phyloP scores from a whole-genome alignment of 129 eudicot genomes.

The Flaveria ramosissima region DNA sequence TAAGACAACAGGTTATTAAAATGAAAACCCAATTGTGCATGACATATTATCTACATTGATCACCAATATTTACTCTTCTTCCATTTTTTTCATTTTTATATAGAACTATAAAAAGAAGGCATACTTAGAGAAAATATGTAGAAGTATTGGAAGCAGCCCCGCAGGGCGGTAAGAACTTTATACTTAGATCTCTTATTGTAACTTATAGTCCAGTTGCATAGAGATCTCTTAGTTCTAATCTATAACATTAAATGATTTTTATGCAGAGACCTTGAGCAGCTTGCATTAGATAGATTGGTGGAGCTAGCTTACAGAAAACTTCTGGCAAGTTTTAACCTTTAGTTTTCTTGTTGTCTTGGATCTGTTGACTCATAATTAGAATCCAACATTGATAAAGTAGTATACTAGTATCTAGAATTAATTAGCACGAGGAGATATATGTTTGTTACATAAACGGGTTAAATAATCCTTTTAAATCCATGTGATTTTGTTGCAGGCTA shows the following conservation, averaged over 20 bases:
- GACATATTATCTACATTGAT: constrained; percentile 14
- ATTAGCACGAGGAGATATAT: background rate
- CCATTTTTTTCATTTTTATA: constrained; percentile 4
- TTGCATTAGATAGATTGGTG: constrained; percentile 77
- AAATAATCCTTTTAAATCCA: background rate
- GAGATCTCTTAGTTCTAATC: constrained; percentile 1
- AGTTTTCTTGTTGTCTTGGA: background rate
- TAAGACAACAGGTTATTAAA: constrained; percentile 62
- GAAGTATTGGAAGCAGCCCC: constrained; percentile 45
- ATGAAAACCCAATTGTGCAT: constrained; percentile 16
- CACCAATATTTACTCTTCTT: constrained; percentile 5
- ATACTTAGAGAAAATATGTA: constrained; percentile 54
- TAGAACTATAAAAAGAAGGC: constrained; percentile 65
- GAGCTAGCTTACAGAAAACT: constrained; percentile 80
- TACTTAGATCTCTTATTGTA: constrained; percentile 12
- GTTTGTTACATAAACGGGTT: background rate
- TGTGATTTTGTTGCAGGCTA: constrained; percentile 55
- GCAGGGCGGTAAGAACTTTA: constrained; percentile 52
- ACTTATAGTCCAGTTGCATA: background rate
- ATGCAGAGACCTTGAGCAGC: constrained; percentile 82
- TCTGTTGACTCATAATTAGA: background rate
- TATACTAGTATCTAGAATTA: background rate
- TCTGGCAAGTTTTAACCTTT: constrained; percentile 48
- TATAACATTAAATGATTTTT: constrained; percentile 12
- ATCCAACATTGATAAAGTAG: background rate